Percentiles rank a stretch among this genome's conserved stretches.
These are phyloP conservation scores for Cercophora samala DNA, from an alignment of 495 filamentous ascomycete species.

Conservation along the genomic window DNA sequence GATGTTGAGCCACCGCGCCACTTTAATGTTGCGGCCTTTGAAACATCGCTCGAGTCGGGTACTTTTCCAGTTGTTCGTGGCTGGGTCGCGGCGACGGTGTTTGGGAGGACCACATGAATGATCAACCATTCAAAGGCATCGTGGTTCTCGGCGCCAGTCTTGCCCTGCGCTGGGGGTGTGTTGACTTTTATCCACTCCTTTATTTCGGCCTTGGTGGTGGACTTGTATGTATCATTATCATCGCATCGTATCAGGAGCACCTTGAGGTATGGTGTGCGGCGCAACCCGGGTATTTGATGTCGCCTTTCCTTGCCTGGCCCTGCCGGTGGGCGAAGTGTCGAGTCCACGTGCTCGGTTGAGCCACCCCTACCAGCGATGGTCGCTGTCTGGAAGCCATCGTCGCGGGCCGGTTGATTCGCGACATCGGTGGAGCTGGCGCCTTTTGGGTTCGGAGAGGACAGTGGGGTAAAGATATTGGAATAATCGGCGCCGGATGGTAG, in stretches of 20 bases:
- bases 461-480: slow-evolving; percentile 38
- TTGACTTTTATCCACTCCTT: slow-evolving; percentile 88
- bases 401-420: slow-evolving; percentile 40
- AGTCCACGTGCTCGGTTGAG: slow-evolving; percentile 37
- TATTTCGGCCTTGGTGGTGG: slow-evolving; percentile 67
- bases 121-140: slow-evolving; percentile 98
- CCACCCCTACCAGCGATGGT: slow-evolving; percentile 25
- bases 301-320: slow-evolving; percentile 55
- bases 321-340: slow-evolving; percentile 22
- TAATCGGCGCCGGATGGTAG: slow-evolving; percentile 51
- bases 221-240: slow-evolving; percentile 91
- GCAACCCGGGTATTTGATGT: slow-evolving; percentile 92
- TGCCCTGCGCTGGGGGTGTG: slow-evolving; percentile 53
- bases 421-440: slow-evolving; percentile 37
- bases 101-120: slow-evolving; percentile 80
- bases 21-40: slow-evolving; percentile 51
- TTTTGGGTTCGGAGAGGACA: slow-evolving; percentile 36
- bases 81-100: slow-evolving; percentile 70
- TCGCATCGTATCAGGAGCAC: slow-evolving; percentile 85
- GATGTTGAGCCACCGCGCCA: slow-evolving; percentile 78
- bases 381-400: slow-evolving; percentile 53
- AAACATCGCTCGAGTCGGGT: slow-evolving; percentile 37
- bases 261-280: slow-evolving; percentile 92
- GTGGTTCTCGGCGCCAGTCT: slow-evolving; percentile 65
- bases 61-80: slow-evolving; percentile 48